phyloP scores from a whole-genome alignment of 2,329 filamentous ascomycete species.

The Phyllosticta capitalensis region DNA sequence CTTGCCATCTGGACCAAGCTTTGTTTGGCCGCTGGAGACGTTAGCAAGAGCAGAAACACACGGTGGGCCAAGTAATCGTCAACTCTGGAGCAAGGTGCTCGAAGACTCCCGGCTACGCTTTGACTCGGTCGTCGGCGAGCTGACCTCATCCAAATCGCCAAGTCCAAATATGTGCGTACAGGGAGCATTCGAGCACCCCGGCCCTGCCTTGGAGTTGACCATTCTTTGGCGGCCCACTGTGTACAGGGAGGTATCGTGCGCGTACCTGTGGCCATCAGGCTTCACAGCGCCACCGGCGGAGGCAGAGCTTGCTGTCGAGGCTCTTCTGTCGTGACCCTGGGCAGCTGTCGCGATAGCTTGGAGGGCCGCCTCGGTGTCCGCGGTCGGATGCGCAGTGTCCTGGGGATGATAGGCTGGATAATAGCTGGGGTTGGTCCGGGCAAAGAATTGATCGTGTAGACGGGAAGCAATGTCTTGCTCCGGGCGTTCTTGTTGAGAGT shows the following conservation, averaged over 20 bases:
- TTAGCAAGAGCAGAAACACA: neutral
- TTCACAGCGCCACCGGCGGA: slow-evolving; percentile 3
- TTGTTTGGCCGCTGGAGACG: slow-evolving; percentile 1
- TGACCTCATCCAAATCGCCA: too few relatives aligned
- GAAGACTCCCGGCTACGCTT: too few relatives aligned
- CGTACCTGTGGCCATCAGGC: slow-evolving; percentile 1
- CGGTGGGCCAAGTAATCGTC: neutral
- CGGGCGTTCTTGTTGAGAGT: slow-evolving; percentile 3
- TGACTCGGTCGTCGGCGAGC: too few relatives aligned
- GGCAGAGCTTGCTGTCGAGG: slow-evolving; percentile 7
- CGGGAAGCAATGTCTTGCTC: slow-evolving; percentile 7
- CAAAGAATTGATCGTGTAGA: slow-evolving; percentile 6
- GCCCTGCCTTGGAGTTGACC: too few relatives aligned
- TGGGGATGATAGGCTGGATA: slow-evolving; percentile 1
- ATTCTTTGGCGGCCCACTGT: neutral
- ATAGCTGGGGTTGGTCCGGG: neutral
- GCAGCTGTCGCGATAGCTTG: slow-evolving; percentile 9
- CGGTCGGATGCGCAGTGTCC: neutral
- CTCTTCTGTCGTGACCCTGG: slow-evolving; percentile 3
- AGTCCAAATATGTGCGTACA: too few relatives aligned
- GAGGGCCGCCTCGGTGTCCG: slow-evolving; percentile 5
- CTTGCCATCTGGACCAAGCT: slow-evolving; percentile 11
- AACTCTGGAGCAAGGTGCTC: neutral
- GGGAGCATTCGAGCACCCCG: too few relatives aligned
- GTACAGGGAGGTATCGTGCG: neutral